A percentile compares a stretch with the other conserved stretches of the same genome.
phyloP scores from a whole-genome alignment of 768 basidiomycete genomes.

The Cystofilobasidium macerans region DNA sequence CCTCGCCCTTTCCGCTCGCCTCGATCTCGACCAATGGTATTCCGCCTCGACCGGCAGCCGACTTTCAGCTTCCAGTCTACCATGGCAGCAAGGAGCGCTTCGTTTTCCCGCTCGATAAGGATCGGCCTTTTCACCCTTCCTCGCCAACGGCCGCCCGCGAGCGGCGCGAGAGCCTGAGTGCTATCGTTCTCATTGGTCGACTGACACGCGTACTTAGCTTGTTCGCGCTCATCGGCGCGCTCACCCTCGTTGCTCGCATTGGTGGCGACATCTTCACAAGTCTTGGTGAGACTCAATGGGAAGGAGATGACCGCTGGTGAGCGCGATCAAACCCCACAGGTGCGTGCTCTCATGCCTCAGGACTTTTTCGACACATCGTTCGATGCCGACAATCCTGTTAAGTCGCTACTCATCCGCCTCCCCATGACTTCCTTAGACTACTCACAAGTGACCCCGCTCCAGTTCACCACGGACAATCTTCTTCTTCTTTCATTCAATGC shows the following conservation, averaged over 20 bases:
- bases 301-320: background rate
- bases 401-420: too few species aligned
- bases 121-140: background rate
- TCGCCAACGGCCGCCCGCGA: background rate
- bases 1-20: background rate
- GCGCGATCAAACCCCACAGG: too few species aligned
- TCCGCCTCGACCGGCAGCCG: background rate
- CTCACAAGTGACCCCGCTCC: too few species aligned
- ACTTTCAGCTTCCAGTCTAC: background rate
- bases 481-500: too few species aligned
- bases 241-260: background rate
- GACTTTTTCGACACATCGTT: too few species aligned
- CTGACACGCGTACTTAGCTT: background rate
- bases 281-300: background rate
- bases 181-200: background rate
- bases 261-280: background rate
- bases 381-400: too few species aligned
- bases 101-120: constrained; percentile 5
- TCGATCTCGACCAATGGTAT: background rate
- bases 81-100: background rate
- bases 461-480: too few species aligned
- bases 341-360: too few species aligned
- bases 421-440: too few species aligned
- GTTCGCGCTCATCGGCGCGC: background rate
- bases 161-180: background rate